A percentile compares a stretch with the other conserved stretches of the same genome.
Evolutionary conservation across 371 early-diverging fungal genomes (phyloP).

Genomic region (Phascolomyces articulosus): DNA sequence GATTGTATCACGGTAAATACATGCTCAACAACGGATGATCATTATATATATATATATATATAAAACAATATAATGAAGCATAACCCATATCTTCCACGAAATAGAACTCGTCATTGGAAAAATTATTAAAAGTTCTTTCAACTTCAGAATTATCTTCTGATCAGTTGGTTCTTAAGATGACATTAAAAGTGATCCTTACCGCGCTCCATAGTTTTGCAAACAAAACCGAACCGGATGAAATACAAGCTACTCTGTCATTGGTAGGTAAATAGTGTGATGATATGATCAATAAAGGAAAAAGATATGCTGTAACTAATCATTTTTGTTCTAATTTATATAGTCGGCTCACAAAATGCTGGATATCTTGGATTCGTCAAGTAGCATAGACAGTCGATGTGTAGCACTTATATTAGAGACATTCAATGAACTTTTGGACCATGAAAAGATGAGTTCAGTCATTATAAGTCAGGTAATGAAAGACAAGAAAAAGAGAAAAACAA

Average conservation of each 20-base stretch:
- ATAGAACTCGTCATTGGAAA: slow-evolving; percentile 18
- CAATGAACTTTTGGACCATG: slow-evolving; percentile 41
- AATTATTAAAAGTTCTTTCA: slow-evolving; percentile 36
- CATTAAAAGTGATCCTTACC: slow-evolving; percentile 35
- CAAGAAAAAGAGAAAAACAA: not conserved
- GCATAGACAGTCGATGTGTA: slow-evolving; percentile 41
- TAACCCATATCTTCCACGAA: not conserved
- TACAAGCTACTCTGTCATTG: slow-evolving; percentile 14
- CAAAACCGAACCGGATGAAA: slow-evolving; percentile 9
- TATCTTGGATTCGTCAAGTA: slow-evolving; percentile 14
- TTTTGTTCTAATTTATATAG: not conserved
- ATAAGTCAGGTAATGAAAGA: slow-evolving; percentile 23
- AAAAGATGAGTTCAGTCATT: slow-evolving; percentile 32
- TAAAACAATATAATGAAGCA: not conserved
- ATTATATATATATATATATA: not conserved
- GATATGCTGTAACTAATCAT: not conserved
- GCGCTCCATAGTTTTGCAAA: slow-evolving; percentile 29
- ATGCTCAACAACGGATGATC: not conserved
- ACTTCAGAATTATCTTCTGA: slow-evolving; percentile 36
- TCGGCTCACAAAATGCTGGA: not conserved
- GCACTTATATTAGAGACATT: slow-evolving; percentile 47
- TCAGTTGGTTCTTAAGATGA: slow-evolving; percentile 50
- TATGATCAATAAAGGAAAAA: not conserved
- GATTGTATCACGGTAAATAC: not conserved
- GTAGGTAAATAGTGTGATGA: not conserved